These are phyloP conservation scores for Pythium periplocum DNA, from an alignment of 352 stramenopile genomes.

Conservation along the genomic window DNA sequence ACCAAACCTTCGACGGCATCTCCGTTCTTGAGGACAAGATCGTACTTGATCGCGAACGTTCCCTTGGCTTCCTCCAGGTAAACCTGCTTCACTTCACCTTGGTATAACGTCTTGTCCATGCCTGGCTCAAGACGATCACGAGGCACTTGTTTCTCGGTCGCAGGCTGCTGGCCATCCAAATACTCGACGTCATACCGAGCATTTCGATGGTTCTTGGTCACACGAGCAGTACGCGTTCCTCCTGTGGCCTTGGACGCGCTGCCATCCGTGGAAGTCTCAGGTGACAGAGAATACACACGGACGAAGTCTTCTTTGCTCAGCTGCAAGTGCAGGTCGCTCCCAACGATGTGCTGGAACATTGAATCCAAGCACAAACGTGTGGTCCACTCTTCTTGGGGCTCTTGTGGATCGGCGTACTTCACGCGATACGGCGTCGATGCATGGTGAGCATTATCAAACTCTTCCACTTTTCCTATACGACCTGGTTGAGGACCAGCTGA, in stretches of 20 bases:
- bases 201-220: conserved; percentile 29
- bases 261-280: not conserved
- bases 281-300: conserved; percentile 12
- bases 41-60: conserved; percentile 26
- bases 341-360: conserved; percentile 22
- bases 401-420: conserved; percentile 23
- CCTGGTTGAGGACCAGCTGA: conserved; percentile 1
- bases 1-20: conserved; percentile 25
- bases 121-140: conserved; percentile 29
- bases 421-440: conserved; percentile 25
- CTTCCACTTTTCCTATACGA: conserved; percentile 25
- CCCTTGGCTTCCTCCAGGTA: conserved; percentile 9
- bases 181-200: conserved; percentile 48
- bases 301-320: conserved; percentile 47
- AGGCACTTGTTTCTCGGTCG: conserved; percentile 24
- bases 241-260: too few species aligned
- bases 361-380: conserved; percentile 30
- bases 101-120: conserved; percentile 22
- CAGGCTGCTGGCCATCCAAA: conserved; percentile 23
- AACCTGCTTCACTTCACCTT: conserved; percentile 22
- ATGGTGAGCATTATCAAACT: conserved; percentile 20
- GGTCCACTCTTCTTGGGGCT: conserved; percentile 26
- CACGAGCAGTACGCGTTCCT: not conserved
- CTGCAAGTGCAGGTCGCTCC: conserved; percentile 23
- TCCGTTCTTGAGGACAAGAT: conserved; percentile 35